Percentiles rank a stretch among this genome's conserved stretches.
These are phyloP conservation scores for Stromatinia cepivora DNA, from an alignment of 2,329 filamentous ascomycete species.

Conservation along the genomic window DNA sequence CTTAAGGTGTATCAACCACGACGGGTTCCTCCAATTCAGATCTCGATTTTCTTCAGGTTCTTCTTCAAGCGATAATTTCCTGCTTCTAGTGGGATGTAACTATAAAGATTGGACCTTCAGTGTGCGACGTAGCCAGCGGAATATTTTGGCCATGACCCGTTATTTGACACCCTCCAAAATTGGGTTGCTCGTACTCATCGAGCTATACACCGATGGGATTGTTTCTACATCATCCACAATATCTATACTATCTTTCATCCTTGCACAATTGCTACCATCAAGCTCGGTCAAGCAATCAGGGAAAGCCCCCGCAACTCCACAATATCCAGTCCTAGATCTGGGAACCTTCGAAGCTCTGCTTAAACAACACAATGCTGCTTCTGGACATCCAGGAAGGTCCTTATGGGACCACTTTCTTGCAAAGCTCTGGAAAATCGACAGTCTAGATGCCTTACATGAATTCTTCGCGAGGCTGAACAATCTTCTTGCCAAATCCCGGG, in stretches of 20 bases:
- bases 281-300: slow-evolving; percentile 39
- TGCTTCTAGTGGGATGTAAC: not conserved
- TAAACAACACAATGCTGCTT: slow-evolving; percentile 51
- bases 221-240: slow-evolving; percentile 71
- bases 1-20: not conserved
- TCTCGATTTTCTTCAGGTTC: not conserved
- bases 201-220: slow-evolving; percentile 74
- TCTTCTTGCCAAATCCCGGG: slow-evolving; percentile 62
- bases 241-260: slow-evolving; percentile 75
- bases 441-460: slow-evolving; percentile 73
- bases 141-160: slow-evolving; percentile 60
- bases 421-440: slow-evolving; percentile 81
- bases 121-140: not conserved
- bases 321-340: slow-evolving; percentile 55
- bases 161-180: slow-evolving; percentile 90
- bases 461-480: slow-evolving; percentile 66
- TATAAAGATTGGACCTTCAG: not conserved
- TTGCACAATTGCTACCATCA: slow-evolving; percentile 64
- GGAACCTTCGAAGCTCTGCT: slow-evolving; percentile 62
- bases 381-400: slow-evolving; percentile 69
- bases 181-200: slow-evolving; percentile 74
- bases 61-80: not conserved
- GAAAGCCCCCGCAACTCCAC: slow-evolving; percentile 28
- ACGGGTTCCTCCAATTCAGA: not conserved
- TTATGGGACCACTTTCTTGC: slow-evolving; percentile 85